phyloP scores from a whole-genome alignment of 1,139 yeast species.

The Candida sp. region DNA sequence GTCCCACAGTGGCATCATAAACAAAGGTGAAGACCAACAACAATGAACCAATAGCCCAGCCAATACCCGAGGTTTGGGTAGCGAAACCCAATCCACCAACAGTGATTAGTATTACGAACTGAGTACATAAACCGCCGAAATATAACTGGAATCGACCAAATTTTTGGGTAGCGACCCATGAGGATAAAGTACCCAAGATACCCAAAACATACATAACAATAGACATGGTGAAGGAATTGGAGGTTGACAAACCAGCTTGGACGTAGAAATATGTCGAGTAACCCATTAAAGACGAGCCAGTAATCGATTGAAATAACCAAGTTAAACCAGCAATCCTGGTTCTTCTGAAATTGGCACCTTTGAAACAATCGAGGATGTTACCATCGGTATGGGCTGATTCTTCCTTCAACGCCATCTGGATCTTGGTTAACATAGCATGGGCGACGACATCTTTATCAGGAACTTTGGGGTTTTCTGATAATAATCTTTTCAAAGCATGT shows the following conservation, averaged over 20 bases:
- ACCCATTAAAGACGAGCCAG: constrained; percentile 53
- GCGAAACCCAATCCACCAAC: constrained; percentile 36
- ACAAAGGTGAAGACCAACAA: constrained; percentile 45
- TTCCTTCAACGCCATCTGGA: constrained; percentile 41
- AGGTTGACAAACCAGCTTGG: constrained; percentile 46
- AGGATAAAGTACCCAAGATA: constrained; percentile 44
- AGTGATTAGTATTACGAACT: constrained; percentile 34
- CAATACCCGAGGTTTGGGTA: constrained; percentile 10
- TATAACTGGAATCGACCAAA: constrained; percentile 51
- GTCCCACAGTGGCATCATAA: constrained; percentile 57
- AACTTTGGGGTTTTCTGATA: constrained; percentile 28
- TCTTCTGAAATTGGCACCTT: constrained; percentile 49
- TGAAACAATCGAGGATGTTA: constrained; percentile 48
- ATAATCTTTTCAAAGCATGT: constrained; percentile 28
- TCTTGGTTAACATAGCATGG: constrained; percentile 37
- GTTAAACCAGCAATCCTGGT: constrained; percentile 50
- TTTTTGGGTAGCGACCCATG: constrained; percentile 49
- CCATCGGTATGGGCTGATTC: constrained; percentile 33
- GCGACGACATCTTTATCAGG: constrained; percentile 35
- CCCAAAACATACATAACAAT: constrained; percentile 48
- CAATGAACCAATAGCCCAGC: constrained; percentile 50
- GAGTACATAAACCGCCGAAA: constrained; percentile 37
- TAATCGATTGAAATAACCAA: constrained; percentile 48
- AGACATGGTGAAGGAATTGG: constrained; percentile 43
- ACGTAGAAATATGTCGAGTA: constrained; percentile 53